A percentile compares a stretch with the other conserved stretches of the same genome.
phyloP scores from a whole-genome alignment of 2,329 filamentous ascomycete species.

The Lecanicillium sp. region DNA sequence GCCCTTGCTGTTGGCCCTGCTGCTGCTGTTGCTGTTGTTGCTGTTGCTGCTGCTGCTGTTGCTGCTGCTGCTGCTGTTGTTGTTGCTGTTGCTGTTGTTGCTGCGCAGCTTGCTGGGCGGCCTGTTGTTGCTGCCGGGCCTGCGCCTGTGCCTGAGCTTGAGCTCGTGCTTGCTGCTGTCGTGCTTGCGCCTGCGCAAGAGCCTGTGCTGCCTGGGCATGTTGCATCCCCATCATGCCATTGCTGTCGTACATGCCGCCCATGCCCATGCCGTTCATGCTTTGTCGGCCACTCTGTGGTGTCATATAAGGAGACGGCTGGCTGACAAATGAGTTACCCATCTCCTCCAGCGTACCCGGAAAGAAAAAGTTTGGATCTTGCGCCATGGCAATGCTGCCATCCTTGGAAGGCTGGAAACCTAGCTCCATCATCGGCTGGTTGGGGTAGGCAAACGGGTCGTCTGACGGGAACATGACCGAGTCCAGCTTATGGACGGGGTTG shows the following conservation, averaged over 20 bases:
- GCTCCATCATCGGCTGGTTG: slow-evolving; percentile 64
- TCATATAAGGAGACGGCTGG: slow-evolving; percentile 64
- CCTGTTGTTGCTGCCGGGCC: slow-evolving; percentile 16
- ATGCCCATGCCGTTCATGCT: slow-evolving; percentile 37
- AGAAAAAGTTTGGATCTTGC: slow-evolving; percentile 42
- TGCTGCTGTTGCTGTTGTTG: slow-evolving; percentile 19
- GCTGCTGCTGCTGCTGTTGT: slow-evolving; percentile 18
- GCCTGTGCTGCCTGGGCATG: slow-evolving; percentile 24
- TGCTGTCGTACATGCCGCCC: slow-evolving; percentile 37
- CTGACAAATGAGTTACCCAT: slow-evolving; percentile 69
- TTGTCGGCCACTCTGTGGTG: slow-evolving; percentile 43
- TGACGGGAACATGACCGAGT: slow-evolving; percentile 75
- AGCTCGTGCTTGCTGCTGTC: slow-evolving; percentile 24
- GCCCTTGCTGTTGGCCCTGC: slow-evolving; percentile 20
- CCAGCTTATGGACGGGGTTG: slow-evolving; percentile 60
- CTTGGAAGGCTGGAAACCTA: slow-evolving; percentile 36
- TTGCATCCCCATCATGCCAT: slow-evolving; percentile 36
- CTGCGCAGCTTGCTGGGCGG: slow-evolving; percentile 16
- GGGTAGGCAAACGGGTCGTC: slow-evolving; percentile 75
- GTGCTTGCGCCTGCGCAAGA: slow-evolving; percentile 23
- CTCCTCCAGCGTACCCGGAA: slow-evolving; percentile 52
- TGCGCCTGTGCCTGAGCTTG: slow-evolving; percentile 24
- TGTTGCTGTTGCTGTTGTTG: slow-evolving; percentile 27
- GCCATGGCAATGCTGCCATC: slow-evolving; percentile 28
- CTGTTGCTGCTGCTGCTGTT: slow-evolving; percentile 11